Base-by-base conservation (phyloP, 495 filamentous ascomycete genomes). In the Aspergillus wentii region DNA sequence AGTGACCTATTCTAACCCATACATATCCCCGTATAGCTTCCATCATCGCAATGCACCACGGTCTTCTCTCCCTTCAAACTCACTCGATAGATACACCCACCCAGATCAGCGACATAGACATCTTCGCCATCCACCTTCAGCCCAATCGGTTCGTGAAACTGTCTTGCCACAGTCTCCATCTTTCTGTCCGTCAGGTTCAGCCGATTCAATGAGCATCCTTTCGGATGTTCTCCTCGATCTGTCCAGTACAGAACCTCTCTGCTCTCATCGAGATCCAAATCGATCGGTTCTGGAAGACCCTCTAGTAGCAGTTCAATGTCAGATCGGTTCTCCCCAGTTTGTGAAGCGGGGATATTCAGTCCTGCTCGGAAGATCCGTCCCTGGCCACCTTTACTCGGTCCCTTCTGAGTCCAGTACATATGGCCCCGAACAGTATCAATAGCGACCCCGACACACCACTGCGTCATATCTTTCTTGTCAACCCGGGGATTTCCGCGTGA, bases 321-420 rank as follows among this genome's bases (percentile, higher is more conserved):
- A 0, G 40, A 40, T 7, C 67, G 52, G 22, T 43, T 49, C 10
- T 43, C 35, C 0, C 58, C 44, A 5, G 51, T 56, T 41, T 57
- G 33, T 2, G 59, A 61, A 6, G 28, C 15, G 0, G 60, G 60
- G n/a, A 61, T 43, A 2, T 64, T 61, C 10, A 76, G 48, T 2
- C 52, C 44, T 0, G 68, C 65, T 15, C 66, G 48, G 51, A 73
- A 72, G 20, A 79, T 72, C 14, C 57, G 54, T 1, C 76, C 73
- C 20, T 60, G 49, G 0, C 43, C 46, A 2, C 48, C 61, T 39
- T 78, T 78, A 16, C 59, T 60, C 4, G 57, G 61, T 0, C 75
- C 76, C 48, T 78, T 78, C 38, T 78, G 76, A 0, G 74, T 72
- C 74, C 74, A 79, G 52, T 74, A 78, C n/a, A 80, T 35, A 17